phyloP scores from a whole-genome alignment of 2,329 filamentous ascomycete genomes.

The Aspergillus sp. region DNA sequence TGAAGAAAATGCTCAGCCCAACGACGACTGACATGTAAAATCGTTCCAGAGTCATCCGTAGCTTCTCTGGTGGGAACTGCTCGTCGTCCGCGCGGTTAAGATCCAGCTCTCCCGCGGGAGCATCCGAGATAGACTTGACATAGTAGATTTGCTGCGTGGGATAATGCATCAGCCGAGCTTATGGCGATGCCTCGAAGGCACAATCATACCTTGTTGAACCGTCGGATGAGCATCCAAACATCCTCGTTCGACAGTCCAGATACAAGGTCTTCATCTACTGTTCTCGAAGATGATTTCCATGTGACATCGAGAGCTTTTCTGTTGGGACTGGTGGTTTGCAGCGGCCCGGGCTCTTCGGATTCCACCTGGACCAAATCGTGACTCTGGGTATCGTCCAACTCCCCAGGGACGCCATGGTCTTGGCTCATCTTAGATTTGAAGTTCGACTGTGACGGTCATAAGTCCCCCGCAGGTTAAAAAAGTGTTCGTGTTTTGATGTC shows the following conservation, averaged over 20 bases:
- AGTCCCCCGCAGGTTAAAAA: not conserved
- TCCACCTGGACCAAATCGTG: not conserved
- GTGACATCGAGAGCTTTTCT: not conserved
- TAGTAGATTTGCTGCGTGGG: conserved; percentile 60
- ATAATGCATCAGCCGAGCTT: too few species aligned
- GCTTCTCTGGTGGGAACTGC: conserved; percentile 79
- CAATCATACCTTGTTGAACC: conserved; percentile 66
- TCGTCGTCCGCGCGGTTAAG: conserved; percentile 79
- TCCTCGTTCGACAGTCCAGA: conserved; percentile 71
- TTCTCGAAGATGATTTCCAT: not conserved
- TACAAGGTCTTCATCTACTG: conserved; percentile 51
- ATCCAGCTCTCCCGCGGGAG: conserved; percentile 67
- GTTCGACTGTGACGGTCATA: not conserved
- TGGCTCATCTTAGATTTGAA: not conserved
- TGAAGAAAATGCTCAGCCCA: conserved; percentile 63
- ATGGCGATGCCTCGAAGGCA: too few species aligned
- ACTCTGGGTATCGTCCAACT: not conserved
- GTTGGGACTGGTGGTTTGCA: not conserved
- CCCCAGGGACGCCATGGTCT: not conserved
- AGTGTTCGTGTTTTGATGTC: not conserved
- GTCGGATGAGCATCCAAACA: conserved; percentile 68
- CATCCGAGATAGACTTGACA: conserved; percentile 64
- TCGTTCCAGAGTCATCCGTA: conserved; percentile 73
- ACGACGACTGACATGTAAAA: conserved; percentile 79
- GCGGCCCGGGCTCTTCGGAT: not conserved